These are phyloP conservation scores for Helenozyma baotianmanensis DNA, from an alignment of 805 yeast genomes.

Conservation along the genomic window DNA sequence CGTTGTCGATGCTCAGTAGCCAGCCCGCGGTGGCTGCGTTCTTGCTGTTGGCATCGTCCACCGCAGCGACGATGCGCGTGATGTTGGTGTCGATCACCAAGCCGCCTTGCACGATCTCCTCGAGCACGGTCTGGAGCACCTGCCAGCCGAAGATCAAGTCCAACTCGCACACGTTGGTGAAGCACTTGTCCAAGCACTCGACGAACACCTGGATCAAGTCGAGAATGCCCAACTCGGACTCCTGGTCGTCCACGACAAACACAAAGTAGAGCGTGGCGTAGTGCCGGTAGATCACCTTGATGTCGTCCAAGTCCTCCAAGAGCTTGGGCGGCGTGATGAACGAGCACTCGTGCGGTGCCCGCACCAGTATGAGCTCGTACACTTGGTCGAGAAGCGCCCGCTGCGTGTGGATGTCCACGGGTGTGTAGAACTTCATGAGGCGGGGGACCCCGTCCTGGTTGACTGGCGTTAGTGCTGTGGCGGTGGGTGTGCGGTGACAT, in stretches of 20 bases:
- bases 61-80: constrained; percentile 71
- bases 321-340: constrained; percentile 87
- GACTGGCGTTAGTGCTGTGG: constrained; percentile 42
- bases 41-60: constrained; percentile 65
- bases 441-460: constrained; percentile 90
- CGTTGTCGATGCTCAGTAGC: constrained; percentile 23
- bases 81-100: constrained; percentile 95
- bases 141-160: constrained; percentile 99
- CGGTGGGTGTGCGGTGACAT: constrained; percentile 26
- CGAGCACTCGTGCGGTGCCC: constrained; percentile 77
- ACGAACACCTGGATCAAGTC: constrained; percentile 96
- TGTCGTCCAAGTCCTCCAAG: constrained; percentile 62
- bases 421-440: constrained; percentile 85
- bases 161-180: constrained; percentile 89
- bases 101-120: constrained; percentile 94
- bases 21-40: constrained; percentile 19
- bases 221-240: constrained; percentile 86
- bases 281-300: constrained; percentile 87
- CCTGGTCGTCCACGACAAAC: constrained; percentile 93
- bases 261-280: constrained; percentile 96
- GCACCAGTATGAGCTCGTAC: constrained; percentile 63
- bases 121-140: constrained; percentile 83
- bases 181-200: constrained; percentile 88
- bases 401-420: constrained; percentile 82
- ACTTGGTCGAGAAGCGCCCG: constrained; percentile 77